Evolutionary conservation across 768 basidiomycete species (phyloP).

Genomic region (Suillus bovinus): DNA sequence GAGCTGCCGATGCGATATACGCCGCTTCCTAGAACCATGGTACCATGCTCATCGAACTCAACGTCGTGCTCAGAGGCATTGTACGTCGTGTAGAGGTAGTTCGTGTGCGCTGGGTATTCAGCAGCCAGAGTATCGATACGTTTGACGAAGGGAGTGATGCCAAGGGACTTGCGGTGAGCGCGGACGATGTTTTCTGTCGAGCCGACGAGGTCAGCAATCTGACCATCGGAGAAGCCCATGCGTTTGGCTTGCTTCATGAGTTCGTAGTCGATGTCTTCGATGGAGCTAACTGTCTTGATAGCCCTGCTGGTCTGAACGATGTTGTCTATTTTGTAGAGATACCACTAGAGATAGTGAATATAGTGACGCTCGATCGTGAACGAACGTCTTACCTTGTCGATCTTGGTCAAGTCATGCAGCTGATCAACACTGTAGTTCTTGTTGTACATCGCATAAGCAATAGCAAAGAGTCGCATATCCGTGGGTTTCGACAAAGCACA

Average conservation of each 20-base stretch:
- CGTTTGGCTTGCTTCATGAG: slow-evolving; percentile 87
- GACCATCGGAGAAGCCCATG: slow-evolving; percentile 93
- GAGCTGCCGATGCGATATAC: slow-evolving; percentile 98
- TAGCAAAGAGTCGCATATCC: slow-evolving; percentile 94
- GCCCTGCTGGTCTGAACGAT: slow-evolving; percentile 86
- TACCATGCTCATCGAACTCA: slow-evolving; percentile 93
- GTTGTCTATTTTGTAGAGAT: slow-evolving; percentile 98
- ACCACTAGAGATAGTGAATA: slow-evolving; percentile 63
- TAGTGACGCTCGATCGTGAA: background rate
- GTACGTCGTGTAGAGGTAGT: slow-evolving; percentile 99
- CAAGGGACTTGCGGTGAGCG: slow-evolving; percentile 79
- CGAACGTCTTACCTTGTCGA: slow-evolving; percentile 75
- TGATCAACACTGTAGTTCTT: slow-evolving; percentile 87
- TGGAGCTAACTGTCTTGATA: slow-evolving; percentile 66
- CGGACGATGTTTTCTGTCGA: slow-evolving; percentile 80
- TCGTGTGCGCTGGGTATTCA: slow-evolving; percentile 97
- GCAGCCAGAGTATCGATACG: slow-evolving; percentile 99
- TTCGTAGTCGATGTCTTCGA: slow-evolving; percentile 69
- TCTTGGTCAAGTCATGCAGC: slow-evolving; percentile 94
- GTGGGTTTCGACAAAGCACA: slow-evolving; percentile 79
- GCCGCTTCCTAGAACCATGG: slow-evolving; percentile 98
- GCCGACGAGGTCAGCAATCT: slow-evolving; percentile 82
- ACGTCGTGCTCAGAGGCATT: slow-evolving; percentile 96
- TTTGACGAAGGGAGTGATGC: slow-evolving; percentile 96
- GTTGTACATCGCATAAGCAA: slow-evolving; percentile 97